Evolutionary conservation across 73 alveolate genomes (phyloP).

Genomic region (Diophrys appendiculata): DNA sequence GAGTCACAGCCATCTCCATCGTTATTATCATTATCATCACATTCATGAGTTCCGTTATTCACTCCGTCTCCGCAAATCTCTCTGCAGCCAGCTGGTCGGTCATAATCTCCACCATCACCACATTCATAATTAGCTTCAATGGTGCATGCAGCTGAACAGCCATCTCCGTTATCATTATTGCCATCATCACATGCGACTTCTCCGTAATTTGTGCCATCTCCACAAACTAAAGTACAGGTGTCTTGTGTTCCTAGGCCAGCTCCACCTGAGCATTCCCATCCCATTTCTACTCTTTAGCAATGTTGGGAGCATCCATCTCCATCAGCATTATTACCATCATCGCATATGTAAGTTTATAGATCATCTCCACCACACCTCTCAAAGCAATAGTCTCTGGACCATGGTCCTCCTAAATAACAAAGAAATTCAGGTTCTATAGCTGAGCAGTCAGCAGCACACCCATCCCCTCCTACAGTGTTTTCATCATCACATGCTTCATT

Average conservation of each 20-base stretch:
- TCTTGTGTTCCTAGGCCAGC: constrained; percentile 13
- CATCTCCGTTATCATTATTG: neutral
- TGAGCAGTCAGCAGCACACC: constrained; percentile 15
- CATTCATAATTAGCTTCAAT: neutral
- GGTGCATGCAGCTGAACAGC: neutral
- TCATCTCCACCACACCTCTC: constrained; percentile 60
- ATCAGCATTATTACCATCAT: constrained; percentile 15
- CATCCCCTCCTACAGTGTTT: constrained; percentile 4
- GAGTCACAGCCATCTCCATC: constrained; percentile 3
- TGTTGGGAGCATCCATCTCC: constrained; percentile 7
- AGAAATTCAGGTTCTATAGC: neutral
- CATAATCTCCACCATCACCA: constrained; percentile 1
- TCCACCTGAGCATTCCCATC: neutral
- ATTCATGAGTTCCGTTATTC: neutral
- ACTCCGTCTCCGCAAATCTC: constrained; percentile 10
- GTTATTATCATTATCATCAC: constrained; percentile 7
- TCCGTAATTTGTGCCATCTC: constrained; percentile 15
- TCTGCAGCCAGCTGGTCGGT: constrained; percentile 1
- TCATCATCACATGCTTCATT: constrained; percentile 11
- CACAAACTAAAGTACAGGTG: constrained; percentile 8
- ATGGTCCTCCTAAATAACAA: neutral
- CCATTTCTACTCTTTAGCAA: constrained; percentile 6
- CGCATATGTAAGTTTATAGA: constrained; percentile 14
- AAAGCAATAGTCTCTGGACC: constrained; percentile 2
- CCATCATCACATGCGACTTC: constrained; percentile 8